phyloP scores from a whole-genome alignment of 345 rosid genomes.

The Linum lewisii region DNA sequence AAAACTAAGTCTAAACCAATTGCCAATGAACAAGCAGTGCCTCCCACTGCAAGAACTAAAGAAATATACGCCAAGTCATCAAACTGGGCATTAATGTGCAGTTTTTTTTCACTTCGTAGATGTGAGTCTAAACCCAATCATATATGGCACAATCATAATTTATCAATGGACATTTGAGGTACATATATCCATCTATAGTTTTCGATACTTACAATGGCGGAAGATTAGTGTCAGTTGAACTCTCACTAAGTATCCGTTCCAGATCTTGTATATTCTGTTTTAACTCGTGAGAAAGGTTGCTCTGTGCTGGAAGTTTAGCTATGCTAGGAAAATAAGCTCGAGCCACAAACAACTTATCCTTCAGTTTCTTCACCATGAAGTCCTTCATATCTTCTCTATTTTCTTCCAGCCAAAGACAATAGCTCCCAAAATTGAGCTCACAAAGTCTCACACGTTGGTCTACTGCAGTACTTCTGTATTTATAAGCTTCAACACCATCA shows the following conservation, averaged over 20 bases:
- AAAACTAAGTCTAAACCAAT: not conserved
- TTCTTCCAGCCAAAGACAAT: constrained; percentile 86
- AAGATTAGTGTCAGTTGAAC: constrained; percentile 76
- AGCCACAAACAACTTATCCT: constrained; percentile 85
- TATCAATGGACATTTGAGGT: not conserved
- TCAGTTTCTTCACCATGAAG: constrained; percentile 67
- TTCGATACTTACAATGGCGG: constrained; percentile 61
- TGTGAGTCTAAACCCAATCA: no score
- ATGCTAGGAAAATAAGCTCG: constrained; percentile 91
- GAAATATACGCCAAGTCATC: no score
- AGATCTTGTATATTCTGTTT: constrained; percentile 87
- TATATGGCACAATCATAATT: not conserved
- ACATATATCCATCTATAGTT: constrained; percentile 2
- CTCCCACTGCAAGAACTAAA: not conserved
- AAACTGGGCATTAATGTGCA: no score
- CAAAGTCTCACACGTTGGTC: constrained; percentile 49
- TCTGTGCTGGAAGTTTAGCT: constrained; percentile 79
- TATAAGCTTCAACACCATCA: constrained; percentile 13
- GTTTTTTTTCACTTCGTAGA: no score
- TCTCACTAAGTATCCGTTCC: constrained; percentile 82
- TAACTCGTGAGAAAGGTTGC: constrained; percentile 62
- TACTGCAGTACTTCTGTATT: constrained; percentile 15
- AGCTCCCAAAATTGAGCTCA: constrained; percentile 77
- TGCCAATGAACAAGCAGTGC: not conserved
- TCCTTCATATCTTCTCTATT: constrained; percentile 82